phyloP scores from a whole-genome alignment of 2,329 filamentous ascomycete species.

The Aspergillus tanneri region DNA sequence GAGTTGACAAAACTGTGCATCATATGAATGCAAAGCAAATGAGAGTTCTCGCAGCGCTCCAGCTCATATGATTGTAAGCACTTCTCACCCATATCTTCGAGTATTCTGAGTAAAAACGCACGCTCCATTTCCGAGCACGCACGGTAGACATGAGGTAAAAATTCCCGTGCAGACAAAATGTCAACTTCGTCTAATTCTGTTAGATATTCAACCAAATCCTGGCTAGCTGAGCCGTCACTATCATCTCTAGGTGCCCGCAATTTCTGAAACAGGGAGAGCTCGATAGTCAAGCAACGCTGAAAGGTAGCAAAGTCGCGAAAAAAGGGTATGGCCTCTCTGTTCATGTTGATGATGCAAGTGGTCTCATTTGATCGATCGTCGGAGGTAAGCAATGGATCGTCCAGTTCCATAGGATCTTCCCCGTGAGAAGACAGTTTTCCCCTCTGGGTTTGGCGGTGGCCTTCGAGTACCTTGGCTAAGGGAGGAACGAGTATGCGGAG shows the following conservation, averaged over 20 bases:
- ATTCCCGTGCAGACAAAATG: conserved; percentile 36
- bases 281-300: conserved; percentile 37
- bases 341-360: conserved; percentile 27
- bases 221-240: background rate
- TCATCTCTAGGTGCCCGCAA: conserved; percentile 9
- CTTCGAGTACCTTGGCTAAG: conserved; percentile 34
- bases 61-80: conserved; percentile 58
- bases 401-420: conserved; percentile 46
- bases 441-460: conserved; percentile 24
- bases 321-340: conserved; percentile 33
- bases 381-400: conserved; percentile 36
- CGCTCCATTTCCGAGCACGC: conserved; percentile 30
- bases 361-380: conserved; percentile 23
- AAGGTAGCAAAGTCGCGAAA: conserved; percentile 37
- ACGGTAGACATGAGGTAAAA: conserved; percentile 33
- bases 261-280: conserved; percentile 33
- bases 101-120: conserved; percentile 43
- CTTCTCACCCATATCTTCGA: conserved; percentile 50
- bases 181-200: conserved; percentile 38
- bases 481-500: conserved; percentile 29
- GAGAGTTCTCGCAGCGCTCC: conserved; percentile 71
- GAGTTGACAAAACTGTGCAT: conserved; percentile 62
- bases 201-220: conserved; percentile 37
- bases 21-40: conserved; percentile 66
- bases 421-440: conserved; percentile 8